Percentiles rank a stretch among this genome's conserved stretches.
Conservation (phyloP, 1,284 basidiomycete species). For the Mycena citricolor region DNA sequence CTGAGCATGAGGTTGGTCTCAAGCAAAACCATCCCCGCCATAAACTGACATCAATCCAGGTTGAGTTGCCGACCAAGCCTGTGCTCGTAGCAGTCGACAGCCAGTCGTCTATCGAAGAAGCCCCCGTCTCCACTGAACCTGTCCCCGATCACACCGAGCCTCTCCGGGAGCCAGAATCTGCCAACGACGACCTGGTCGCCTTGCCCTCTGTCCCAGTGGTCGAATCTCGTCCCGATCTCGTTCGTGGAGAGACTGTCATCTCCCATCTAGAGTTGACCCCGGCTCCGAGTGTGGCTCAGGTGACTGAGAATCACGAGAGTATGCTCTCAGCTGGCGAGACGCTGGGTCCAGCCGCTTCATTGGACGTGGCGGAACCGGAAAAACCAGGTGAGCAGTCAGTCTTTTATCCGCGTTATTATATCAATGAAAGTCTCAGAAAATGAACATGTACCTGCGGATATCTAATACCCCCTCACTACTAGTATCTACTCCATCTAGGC, state of each 20-base stretch:
- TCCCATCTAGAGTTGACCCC: conserved; percentile 19
- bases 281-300: neutral
- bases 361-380: conserved; percentile 12
- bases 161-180: conserved; percentile 12
- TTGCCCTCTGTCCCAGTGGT: conserved; percentile 20
- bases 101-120: too few relatives aligned
- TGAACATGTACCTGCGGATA: conserved; percentile 9
- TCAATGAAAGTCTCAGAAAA: conserved; percentile 1
- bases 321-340: conserved; percentile 20
- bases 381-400: neutral
- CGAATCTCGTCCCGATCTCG: conserved; percentile 13
- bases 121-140: too few relatives aligned
- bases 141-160: conserved; percentile 17
- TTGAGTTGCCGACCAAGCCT: too few relatives aligned
- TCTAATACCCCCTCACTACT: neutral
- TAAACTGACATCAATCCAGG: too few relatives aligned
- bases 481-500: conserved; percentile 1
- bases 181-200: conserved; percentile 15
- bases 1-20: too few relatives aligned
- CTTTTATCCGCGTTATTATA: neutral
- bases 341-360: conserved; percentile 14
- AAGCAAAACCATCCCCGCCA: too few relatives aligned
- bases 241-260: conserved; percentile 12
- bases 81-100: too few relatives aligned
- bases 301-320: neutral